phyloP scores from a whole-genome alignment of 768 basidiomycete species.

The Leccinum ochraceum region DNA sequence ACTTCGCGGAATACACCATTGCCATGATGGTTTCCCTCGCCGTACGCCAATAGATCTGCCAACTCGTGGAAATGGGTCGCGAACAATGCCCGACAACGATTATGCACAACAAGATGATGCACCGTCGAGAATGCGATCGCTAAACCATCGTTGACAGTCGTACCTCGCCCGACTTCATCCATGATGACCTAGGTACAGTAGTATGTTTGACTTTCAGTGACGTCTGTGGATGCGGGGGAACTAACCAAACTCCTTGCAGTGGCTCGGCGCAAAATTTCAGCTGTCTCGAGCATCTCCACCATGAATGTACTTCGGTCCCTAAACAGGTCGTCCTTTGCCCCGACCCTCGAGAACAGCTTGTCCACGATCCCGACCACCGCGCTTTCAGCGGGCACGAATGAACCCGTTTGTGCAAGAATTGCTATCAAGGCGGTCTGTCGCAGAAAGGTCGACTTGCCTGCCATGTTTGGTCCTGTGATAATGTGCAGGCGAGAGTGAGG shows the following conservation, averaged over 20 bases:
- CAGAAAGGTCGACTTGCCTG: constrained; percentile 90
- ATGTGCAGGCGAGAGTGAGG: constrained; percentile 67
- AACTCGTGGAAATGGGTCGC: constrained; percentile 99
- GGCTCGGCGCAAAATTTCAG: constrained; percentile 84
- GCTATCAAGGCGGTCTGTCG: constrained; percentile 89
- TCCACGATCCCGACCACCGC: constrained; percentile 87
- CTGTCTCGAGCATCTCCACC: constrained; percentile 97
- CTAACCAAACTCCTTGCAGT: constrained; percentile 81
- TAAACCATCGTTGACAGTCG: constrained; percentile 87
- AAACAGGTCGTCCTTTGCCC: constrained; percentile 93
- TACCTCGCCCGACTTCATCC: constrained; percentile 99
- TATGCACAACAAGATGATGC: constrained; percentile 73
- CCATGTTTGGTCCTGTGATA: constrained; percentile 97
- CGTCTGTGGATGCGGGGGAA: constrained; percentile 7
- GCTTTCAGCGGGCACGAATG: constrained; percentile 86
- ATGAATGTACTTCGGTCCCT: constrained; percentile 95
- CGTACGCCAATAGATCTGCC: constrained; percentile 76
- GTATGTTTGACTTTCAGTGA: constrained; percentile 3
- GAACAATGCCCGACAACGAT: constrained; percentile 83
- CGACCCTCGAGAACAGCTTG: constrained; percentile 90
- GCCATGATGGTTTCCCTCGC: constrained; percentile 40
- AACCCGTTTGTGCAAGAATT: constrained; percentile 90
- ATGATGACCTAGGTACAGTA: constrained; percentile 77
- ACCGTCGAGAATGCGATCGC: constrained; percentile 93
- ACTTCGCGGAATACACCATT: constrained; percentile 57